These are phyloP conservation scores for Aleurites moluccanus DNA, from an alignment of 441 rosid species.

Conservation along the genomic window DNA sequence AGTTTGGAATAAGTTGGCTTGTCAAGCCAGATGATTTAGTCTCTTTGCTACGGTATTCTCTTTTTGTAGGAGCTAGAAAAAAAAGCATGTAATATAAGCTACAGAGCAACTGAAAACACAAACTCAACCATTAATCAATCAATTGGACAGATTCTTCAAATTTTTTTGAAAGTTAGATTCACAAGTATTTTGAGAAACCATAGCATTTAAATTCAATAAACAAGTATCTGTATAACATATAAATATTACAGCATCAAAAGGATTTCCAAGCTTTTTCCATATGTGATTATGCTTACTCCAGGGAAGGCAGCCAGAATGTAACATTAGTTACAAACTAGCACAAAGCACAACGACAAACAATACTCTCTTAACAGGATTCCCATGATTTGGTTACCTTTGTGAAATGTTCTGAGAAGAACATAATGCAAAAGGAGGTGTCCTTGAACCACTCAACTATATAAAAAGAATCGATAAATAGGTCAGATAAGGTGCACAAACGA, in stretches of 20 bases:
- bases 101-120: background rate
- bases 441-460: background rate
- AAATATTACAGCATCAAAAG: background rate
- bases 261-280: background rate
- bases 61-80: conserved; percentile 32
- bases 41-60: conserved; percentile 36
- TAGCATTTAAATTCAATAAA: no score
- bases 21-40: conserved; percentile 39
- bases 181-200: background rate
- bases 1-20: conserved; percentile 63
- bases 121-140: conserved; percentile 6
- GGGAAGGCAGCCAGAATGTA: background rate
- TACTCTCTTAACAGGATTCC: background rate
- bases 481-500: background rate
- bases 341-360: background rate
- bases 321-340: background rate
- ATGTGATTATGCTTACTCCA: background rate
- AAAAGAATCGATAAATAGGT: background rate
- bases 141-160: background rate
- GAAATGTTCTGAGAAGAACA: background rate
- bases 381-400: background rate
- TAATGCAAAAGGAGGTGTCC: background rate
- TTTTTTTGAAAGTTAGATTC: background rate
- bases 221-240: background rate
- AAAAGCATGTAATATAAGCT: conserved; percentile 14